These are phyloP conservation scores for Raffaelea deltoideospora DNA, from an alignment of 2,329 filamentous ascomycete species.

Conservation along the genomic window DNA sequence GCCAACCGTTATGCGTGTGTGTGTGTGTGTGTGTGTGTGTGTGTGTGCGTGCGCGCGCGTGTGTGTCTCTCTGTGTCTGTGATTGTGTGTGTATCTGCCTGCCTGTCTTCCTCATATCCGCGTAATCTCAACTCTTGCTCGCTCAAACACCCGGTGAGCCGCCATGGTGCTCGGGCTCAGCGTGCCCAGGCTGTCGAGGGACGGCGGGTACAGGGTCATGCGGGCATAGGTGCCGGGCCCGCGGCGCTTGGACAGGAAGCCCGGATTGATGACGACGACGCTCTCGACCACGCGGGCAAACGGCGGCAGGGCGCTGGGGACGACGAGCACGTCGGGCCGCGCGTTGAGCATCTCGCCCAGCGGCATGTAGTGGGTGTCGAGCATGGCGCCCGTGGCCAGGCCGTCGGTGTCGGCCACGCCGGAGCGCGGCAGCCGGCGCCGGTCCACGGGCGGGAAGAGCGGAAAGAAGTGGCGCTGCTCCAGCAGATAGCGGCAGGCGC, in stretches of 20 bases:
- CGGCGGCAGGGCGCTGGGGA: conserved; percentile 68
- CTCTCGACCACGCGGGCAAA: conserved; percentile 88
- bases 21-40: too few species aligned
- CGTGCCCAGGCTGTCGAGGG: conserved; percentile 43
- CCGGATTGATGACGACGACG: conserved; percentile 82
- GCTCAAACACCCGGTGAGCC: conserved; percentile 62
- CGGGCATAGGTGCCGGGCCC: conserved; percentile 76
- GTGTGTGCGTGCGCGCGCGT: too few species aligned
- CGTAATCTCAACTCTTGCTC: conserved; percentile 75
- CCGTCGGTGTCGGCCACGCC: conserved; percentile 44
- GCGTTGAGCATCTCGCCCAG: conserved; percentile 83
- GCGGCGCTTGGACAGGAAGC: conserved; percentile 68
- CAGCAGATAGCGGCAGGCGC: conserved; percentile 64
- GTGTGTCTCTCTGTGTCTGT: too few species aligned
- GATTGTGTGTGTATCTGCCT: not conserved
- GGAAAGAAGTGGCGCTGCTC: conserved; percentile 88
- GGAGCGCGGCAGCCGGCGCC: conserved; percentile 50
- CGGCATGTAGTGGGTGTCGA: conserved; percentile 76
- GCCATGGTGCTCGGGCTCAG: conserved; percentile 45
- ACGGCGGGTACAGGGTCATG: conserved; percentile 56
- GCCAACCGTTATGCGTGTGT: too few species aligned
- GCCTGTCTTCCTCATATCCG: conserved; percentile 38
- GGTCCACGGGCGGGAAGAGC: conserved; percentile 65
- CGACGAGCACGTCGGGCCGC: conserved; percentile 67
- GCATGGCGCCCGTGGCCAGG: conserved; percentile 54